These are phyloP conservation scores for Verticillium albo-atrum DNA, from an alignment of 2,329 filamentous ascomycete genomes.

Conservation along the genomic window DNA sequence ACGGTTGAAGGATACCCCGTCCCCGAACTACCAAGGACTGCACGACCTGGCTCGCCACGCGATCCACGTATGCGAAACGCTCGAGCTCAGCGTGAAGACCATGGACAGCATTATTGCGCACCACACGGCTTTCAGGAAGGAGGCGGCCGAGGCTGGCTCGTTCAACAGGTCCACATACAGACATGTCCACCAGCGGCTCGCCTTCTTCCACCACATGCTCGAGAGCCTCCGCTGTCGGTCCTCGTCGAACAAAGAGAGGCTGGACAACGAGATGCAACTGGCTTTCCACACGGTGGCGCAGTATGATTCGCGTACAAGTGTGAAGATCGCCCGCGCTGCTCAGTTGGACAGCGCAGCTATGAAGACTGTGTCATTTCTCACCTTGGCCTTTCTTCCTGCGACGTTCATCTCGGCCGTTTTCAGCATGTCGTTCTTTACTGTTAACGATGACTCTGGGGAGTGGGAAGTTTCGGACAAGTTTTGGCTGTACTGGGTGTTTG, in stretches of 20 bases:
- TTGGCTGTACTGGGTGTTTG: constrained; percentile 31
- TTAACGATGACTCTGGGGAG: background rate
- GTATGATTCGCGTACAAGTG: constrained; percentile 29
- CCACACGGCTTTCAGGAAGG: constrained; percentile 18
- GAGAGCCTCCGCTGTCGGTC: constrained; percentile 29
- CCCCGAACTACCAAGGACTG: constrained; percentile 12
- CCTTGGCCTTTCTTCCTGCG: constrained; percentile 42
- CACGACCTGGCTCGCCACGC: constrained; percentile 39
- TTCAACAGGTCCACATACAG: constrained; percentile 5
- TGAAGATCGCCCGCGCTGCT: constrained; percentile 33
- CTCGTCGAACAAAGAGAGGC: constrained; percentile 33
- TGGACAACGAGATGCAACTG: constrained; percentile 53
- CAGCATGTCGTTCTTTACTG: constrained; percentile 37
- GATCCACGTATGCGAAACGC: constrained; percentile 38
- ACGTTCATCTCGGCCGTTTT: constrained; percentile 47
- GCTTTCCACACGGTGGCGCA: constrained; percentile 38
- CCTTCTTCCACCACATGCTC: constrained; percentile 26
- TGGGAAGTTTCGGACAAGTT: constrained; percentile 26
- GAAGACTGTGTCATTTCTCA: constrained; percentile 45
- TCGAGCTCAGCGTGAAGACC: constrained; percentile 28
- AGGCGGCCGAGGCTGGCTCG: background rate
- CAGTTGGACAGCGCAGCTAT: constrained; percentile 45
- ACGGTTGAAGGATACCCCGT: background rate
- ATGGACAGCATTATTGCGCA: constrained; percentile 24
- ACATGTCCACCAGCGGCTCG: constrained; percentile 23